These are phyloP conservation scores for Beauveria pseudobassiana DNA, from an alignment of 2,329 filamentous ascomycete species.

Conservation along the genomic window DNA sequence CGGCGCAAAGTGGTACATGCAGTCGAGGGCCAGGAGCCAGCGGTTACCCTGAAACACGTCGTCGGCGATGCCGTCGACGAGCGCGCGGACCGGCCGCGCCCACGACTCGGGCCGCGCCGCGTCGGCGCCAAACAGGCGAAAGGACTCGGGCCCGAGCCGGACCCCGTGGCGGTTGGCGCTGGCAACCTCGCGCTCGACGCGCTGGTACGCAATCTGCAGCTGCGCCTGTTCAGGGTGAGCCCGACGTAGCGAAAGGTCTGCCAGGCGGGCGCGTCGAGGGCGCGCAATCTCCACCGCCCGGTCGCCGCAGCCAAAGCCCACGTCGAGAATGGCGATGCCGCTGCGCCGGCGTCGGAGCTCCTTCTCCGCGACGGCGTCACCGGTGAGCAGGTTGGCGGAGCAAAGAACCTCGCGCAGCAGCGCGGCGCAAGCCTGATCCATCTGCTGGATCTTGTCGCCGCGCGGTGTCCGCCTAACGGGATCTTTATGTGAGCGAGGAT, in stretches of 20 bases:
- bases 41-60: constrained; percentile 20
- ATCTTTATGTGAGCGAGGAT: background rate
- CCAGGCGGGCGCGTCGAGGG: constrained; percentile 17
- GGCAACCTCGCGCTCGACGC: constrained; percentile 19
- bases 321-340: constrained; percentile 37
- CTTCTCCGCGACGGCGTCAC: constrained; percentile 2
- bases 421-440: constrained; percentile 39
- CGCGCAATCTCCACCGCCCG: constrained; percentile 40
- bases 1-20: constrained; percentile 49
- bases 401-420: constrained; percentile 40
- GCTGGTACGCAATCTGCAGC: constrained; percentile 28
- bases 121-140: constrained; percentile 39
- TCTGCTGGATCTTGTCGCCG: constrained; percentile 25
- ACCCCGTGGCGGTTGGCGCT: background rate
- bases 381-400: constrained; percentile 31
- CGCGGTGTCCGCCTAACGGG: constrained; percentile 22
- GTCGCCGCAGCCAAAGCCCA: constrained; percentile 54
- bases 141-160: constrained; percentile 14
- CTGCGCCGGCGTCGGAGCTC: constrained; percentile 7
- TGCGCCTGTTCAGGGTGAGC: constrained; percentile 43
- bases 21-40: constrained; percentile 51
- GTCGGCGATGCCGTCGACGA: constrained; percentile 21
- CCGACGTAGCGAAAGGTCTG: constrained; percentile 40
- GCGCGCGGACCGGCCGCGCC: constrained; percentile 20
- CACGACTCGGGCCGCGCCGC: constrained; percentile 40